Evolutionary conservation across 1,284 basidiomycete genomes (phyloP).

Genomic region (Hymenochaete sp.): DNA sequence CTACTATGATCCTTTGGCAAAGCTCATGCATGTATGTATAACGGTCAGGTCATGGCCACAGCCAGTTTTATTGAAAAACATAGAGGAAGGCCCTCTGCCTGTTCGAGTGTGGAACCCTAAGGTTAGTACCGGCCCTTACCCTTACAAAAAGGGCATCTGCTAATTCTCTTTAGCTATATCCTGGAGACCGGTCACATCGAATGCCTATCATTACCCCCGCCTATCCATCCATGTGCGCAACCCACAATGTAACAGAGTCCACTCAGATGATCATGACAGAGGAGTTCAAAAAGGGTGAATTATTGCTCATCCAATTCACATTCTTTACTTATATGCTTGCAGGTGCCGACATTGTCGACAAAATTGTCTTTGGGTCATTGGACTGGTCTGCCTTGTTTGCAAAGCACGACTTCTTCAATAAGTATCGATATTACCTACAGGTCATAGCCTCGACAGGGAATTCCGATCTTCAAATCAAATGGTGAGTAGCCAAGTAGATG

Average conservation of each 20-base stretch:
- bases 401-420: conserved; percentile 95
- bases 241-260: conserved; percentile 94
- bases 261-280: conserved; percentile 96
- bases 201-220: conserved; percentile 99
- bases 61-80: conserved; percentile 92
- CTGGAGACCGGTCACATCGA: conserved; percentile 85
- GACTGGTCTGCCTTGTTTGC: conserved; percentile 88
- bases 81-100: conserved; percentile 86
- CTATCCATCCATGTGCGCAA: conserved; percentile 99
- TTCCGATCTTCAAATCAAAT: conserved; percentile 86
- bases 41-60: conserved; percentile 86
- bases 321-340: conserved; percentile 1
- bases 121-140: conserved; percentile 34
- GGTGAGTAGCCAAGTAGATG: conserved; percentile 44
- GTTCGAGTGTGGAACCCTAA: conserved; percentile 98
- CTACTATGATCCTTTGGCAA: conserved; percentile 18
- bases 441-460: conserved; percentile 87
- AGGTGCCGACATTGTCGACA: conserved; percentile 92
- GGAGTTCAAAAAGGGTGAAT: conserved; percentile 84
- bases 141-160: neutral
- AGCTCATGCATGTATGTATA: neutral
- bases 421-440: conserved; percentile 98
- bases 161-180: conserved; percentile 63
- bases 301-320: conserved; percentile 9
- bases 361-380: conserved; percentile 78